phyloP scores from a whole-genome alignment of 306 rosid genomes.

The Sicyos baderoa region DNA sequence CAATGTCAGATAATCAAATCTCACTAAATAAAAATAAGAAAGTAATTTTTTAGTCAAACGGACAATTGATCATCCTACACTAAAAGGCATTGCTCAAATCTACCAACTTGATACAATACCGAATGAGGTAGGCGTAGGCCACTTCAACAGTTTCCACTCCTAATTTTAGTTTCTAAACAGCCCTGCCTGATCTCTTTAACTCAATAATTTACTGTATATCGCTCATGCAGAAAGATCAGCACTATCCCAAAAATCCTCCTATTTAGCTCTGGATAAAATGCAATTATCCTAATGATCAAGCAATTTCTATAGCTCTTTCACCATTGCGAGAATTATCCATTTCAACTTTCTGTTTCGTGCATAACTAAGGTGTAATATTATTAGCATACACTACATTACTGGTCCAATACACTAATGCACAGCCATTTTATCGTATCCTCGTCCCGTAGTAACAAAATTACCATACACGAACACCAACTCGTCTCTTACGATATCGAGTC shows the following conservation, averaged over 20 bases:
- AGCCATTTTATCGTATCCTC: not conserved
- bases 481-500: not conserved
- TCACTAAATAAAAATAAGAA: not conserved
- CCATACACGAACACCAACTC: not conserved
- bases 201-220: not conserved
- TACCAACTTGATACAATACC: not conserved
- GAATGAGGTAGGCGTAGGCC: not conserved
- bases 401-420: not conserved
- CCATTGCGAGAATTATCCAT: not conserved
- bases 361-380: not conserved
- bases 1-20: not conserved
- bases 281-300: not conserved
- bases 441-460: not conserved
- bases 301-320: not conserved
- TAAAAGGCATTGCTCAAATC: not conserved
- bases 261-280: not conserved
- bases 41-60: not conserved
- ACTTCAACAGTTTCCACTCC: not conserved
- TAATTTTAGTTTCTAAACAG: not conserved
- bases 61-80: not conserved
- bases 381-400: not conserved
- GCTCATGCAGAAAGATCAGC: not conserved
- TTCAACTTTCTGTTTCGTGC: not conserved
- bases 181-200: not conserved
- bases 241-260: not conserved